A percentile compares a stretch with the other conserved stretches of the same genome.
phyloP scores from a whole-genome alignment of 2,329 filamentous ascomycete species.

The Chaetomium sp. region DNA sequence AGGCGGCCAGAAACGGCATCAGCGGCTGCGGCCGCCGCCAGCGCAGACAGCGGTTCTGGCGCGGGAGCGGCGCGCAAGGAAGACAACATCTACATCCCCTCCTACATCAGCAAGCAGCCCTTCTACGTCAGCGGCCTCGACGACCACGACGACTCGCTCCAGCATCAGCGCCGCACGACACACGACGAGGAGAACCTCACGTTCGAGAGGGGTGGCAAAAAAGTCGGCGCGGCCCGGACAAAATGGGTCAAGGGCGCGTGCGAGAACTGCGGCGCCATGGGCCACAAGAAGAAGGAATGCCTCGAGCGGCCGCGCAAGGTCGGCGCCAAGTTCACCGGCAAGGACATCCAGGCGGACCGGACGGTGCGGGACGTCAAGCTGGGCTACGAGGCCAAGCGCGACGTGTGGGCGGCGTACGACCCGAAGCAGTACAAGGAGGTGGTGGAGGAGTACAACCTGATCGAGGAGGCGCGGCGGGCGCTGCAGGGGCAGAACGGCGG shows the following conservation, averaged over 20 bases:
- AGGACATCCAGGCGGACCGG: constrained; percentile 92
- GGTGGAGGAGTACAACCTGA: constrained; percentile 84
- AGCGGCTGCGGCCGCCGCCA: constrained; percentile 24
- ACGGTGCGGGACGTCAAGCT: constrained; percentile 80
- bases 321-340: constrained; percentile 89
- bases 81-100: constrained; percentile 97
- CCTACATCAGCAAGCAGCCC: constrained; percentile 96
- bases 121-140: constrained; percentile 81
- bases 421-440: constrained; percentile 80
- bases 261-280: constrained; percentile 97
- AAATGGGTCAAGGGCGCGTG: constrained; percentile 98
- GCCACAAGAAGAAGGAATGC: constrained; percentile 93
- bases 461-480: constrained; percentile 72
- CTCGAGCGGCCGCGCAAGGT: constrained; percentile 83
- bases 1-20: constrained; percentile 24
- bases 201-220: constrained; percentile 88
- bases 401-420: constrained; percentile 98
- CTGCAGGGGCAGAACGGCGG: constrained; percentile 43
- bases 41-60: constrained; percentile 33
- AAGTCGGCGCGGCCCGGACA: constrained; percentile 81
- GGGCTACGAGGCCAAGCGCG: constrained; percentile 95
- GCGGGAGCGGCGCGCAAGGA: constrained; percentile 66
- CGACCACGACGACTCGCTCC: constrained; percentile 82
- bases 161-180: constrained; percentile 84
- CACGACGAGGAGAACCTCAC: constrained; percentile 48